Conservation (phyloP, 768 basidiomycete species). For the Hygrophorus russula region DNA sequence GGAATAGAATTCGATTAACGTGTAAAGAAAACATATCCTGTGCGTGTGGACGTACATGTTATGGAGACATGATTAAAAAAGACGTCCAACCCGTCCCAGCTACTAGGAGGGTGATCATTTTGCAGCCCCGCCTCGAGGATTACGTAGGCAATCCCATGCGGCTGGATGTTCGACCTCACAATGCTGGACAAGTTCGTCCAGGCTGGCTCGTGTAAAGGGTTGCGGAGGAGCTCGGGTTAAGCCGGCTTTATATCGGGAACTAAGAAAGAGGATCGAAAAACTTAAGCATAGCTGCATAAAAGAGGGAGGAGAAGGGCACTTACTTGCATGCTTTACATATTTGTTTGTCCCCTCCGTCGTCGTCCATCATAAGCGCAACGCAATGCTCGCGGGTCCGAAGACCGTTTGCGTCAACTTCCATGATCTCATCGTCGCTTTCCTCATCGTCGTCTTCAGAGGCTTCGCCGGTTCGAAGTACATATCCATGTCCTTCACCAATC, state of each 20-base stretch:
- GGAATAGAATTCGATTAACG: no score
- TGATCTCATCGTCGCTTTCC: slow-evolving; percentile 14
- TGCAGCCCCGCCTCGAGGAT: neutral
- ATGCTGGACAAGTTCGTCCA: slow-evolving; percentile 36
- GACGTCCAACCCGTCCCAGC: neutral
- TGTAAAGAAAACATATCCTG: no score
- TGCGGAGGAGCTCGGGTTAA: slow-evolving; percentile 19
- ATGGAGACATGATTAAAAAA: neutral
- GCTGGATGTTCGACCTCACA: slow-evolving; percentile 35
- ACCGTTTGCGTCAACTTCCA: slow-evolving; percentile 31
- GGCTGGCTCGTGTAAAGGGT: slow-evolving; percentile 23
- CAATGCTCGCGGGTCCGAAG: slow-evolving; percentile 8
- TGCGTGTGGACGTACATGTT: neutral
- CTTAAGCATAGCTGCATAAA: neutral
- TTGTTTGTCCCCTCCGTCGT: slow-evolving; percentile 18
- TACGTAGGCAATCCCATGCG: slow-evolving; percentile 28
- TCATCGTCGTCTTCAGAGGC: slow-evolving; percentile 25
- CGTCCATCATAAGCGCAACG: slow-evolving; percentile 10
- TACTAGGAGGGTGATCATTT: neutral
- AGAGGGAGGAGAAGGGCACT: slow-evolving; percentile 14
- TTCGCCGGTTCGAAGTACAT: slow-evolving; percentile 7
- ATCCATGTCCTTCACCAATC: neutral
- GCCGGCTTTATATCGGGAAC: slow-evolving; percentile 24
- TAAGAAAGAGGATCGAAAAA: slow-evolving; percentile 10
- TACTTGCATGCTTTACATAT: slow-evolving; percentile 45